Evolutionary conservation across 768 basidiomycete species (phyloP), one percentile per base, ranked within the genome.

Genomic region (Trametes maxima): DNA sequence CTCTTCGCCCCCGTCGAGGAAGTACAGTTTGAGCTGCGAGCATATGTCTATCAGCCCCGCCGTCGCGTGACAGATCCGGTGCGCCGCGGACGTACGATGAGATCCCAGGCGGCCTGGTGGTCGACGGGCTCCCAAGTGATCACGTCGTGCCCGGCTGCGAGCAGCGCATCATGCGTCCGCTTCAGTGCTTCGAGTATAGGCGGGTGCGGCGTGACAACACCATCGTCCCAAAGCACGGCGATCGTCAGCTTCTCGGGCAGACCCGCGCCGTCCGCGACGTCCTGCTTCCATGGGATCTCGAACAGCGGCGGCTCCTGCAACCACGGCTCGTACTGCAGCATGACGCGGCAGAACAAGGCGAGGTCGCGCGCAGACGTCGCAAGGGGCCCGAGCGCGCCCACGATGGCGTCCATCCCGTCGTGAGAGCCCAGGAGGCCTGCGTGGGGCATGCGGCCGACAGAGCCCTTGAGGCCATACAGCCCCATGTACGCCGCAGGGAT

Each of bases 401-500:
- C 62, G 54, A 83, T 79, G 57, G 77, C 79, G 52, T 84, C 83
- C 78, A 83, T 82, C 19, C 82, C 83, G 59, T 80, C 77, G 60
- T 80, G 79, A 28, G 81, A 80, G 51, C 81, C 79, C 45, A 77
- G 63, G 43, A 82, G 73, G 24, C 81, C 82, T 0, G 78, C 79
- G 69, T 83, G 82, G 40, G 82, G 82, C 62, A 82, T 72, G 44
- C 82, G 79, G 22, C 76, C 78, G 47, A 82, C 80, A 16, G 82
- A 82, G 19, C 77, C 77, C 69, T 95, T 96, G 25, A 97, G 68
- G 17, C 88, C 82, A 69, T 88, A 97, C 25, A 92, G 78, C 0
- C 93, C 94, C 64, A 87, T 91, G 67, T 89, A 91, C 4, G 83
- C 81, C 0, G 91, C 76, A 0, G 95, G 95, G 58, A 95, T 92